A percentile compares a stretch with the other conserved stretches of the same genome.
Evolutionary conservation across 805 yeast genomes (phyloP).

Genomic region (Hanseniaspora clermontiae): DNA sequence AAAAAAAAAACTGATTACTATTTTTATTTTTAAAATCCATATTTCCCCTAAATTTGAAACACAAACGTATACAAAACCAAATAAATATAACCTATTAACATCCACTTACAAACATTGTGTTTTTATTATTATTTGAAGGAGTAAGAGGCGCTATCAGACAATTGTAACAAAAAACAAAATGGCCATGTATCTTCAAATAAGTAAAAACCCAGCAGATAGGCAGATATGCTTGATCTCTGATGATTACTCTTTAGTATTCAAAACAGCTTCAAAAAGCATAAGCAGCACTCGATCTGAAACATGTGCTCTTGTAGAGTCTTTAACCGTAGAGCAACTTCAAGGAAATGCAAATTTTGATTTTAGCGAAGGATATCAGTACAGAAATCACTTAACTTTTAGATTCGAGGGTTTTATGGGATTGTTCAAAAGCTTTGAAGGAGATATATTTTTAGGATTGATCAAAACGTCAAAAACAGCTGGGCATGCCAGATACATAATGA

Average conservation of each 20-base stretch:
- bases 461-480: slow-evolving; percentile 45
- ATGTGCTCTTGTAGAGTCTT: slow-evolving; percentile 8
- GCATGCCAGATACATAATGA: slow-evolving; percentile 34
- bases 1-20: not conserved
- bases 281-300: slow-evolving; percentile 18
- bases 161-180: not conserved
- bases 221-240: slow-evolving; percentile 53
- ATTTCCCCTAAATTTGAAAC: not conserved
- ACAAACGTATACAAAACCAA: not conserved
- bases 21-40: not conserved
- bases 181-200: not conserved
- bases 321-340: not conserved
- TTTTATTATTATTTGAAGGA: too few relatives aligned
- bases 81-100: too few relatives aligned
- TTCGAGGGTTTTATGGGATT: slow-evolving; percentile 53
- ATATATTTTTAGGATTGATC: slow-evolving; percentile 46
- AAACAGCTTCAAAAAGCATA: slow-evolving; percentile 19
- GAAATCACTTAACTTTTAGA: slow-evolving; percentile 27
- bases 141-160: not conserved
- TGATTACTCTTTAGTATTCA: slow-evolving; percentile 46
- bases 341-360: not conserved
- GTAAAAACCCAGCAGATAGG: slow-evolving; percentile 52
- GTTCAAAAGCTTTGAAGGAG: slow-evolving; percentile 37
- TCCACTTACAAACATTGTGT: too few relatives aligned
- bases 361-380: not conserved